Conservation (phyloP, 1,284 basidiomycete genomes). For the Clitocybe nebularis region DNA sequence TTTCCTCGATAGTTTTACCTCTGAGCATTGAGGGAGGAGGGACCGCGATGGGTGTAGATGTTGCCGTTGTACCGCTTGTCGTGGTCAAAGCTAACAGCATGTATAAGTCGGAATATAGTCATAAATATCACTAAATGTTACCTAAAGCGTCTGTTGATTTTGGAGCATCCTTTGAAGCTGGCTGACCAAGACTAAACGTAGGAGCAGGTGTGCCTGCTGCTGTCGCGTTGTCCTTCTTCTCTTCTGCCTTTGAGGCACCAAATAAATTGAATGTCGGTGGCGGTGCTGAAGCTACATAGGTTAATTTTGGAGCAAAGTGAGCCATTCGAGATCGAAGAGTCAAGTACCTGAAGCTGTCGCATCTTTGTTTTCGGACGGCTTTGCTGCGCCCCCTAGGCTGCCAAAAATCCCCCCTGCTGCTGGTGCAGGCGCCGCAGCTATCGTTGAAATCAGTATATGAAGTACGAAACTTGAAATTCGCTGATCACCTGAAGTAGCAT, state of each 20-base stretch:
- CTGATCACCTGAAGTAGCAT: background rate
- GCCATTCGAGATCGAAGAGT: background rate
- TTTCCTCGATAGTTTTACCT: conserved; percentile 95
- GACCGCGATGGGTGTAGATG: conserved; percentile 43
- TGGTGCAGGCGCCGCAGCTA: background rate
- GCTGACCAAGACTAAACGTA: conserved; percentile 9
- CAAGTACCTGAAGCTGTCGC: conserved; percentile 21
- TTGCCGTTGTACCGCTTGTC: conserved; percentile 22
- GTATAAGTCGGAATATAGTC: background rate
- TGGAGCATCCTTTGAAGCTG: conserved; percentile 21
- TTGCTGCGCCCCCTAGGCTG: conserved; percentile 22
- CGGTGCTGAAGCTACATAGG: conserved; percentile 2
- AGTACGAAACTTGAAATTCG: background rate
- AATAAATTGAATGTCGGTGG: conserved; percentile 32
- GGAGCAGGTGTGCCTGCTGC: too few relatives aligned
- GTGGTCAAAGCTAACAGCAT: conserved; percentile 10
- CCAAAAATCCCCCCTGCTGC: conserved; percentile 25
- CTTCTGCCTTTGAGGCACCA: conserved; percentile 31
- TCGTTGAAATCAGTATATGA: background rate
- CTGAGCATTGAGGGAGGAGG: conserved; percentile 81
- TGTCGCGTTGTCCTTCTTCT: conserved; percentile 31
- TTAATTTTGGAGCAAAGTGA: background rate
- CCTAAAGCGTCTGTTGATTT: conserved; percentile 31
- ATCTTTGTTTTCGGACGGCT: conserved; percentile 31
- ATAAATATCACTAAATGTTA: conserved; percentile 12